phyloP scores from a whole-genome alignment of 2,329 filamentous ascomycete genomes.

The Dothistroma pini region DNA sequence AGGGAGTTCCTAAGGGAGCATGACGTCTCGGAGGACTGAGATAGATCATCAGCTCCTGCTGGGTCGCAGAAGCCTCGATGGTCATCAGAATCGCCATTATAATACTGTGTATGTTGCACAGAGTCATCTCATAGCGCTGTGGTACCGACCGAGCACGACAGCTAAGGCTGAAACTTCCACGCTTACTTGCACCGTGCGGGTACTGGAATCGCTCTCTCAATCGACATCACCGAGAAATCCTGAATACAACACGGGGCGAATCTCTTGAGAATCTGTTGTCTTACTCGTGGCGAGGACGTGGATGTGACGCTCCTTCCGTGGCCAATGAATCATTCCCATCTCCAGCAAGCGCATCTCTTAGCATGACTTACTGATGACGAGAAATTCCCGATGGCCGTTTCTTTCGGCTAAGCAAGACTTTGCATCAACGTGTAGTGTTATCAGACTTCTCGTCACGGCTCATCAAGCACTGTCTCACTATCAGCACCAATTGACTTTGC shows the following conservation, averaged over 20 bases:
- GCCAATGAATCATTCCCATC: background rate
- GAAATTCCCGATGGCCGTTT: background rate
- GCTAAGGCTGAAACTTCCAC: background rate
- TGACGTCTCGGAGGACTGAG: background rate
- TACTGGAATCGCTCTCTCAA: background rate
- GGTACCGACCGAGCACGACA: background rate
- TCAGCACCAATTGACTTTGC: background rate
- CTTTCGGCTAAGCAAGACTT: background rate
- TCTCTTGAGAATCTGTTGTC: background rate
- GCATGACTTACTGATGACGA: background rate
- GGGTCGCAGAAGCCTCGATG: background rate
- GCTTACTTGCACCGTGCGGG: background rate
- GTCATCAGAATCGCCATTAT: background rate
- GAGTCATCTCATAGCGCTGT: background rate
- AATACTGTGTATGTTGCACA: background rate
- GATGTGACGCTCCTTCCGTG: background rate
- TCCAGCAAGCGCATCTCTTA: background rate
- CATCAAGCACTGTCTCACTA: background rate
- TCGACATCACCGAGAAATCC: background rate
- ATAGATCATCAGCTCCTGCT: too few species aligned
- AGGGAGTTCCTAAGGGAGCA: slow-evolving; percentile 36
- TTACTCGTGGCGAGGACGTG: background rate
- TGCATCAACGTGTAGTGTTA: background rate
- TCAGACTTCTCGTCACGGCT: background rate
- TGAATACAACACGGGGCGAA: background rate